A percentile compares a stretch with the other conserved stretches of the same genome.
Evolutionary conservation across 2,329 filamentous ascomycete genomes (phyloP).

Genomic region (Colletotrichum sp.): DNA sequence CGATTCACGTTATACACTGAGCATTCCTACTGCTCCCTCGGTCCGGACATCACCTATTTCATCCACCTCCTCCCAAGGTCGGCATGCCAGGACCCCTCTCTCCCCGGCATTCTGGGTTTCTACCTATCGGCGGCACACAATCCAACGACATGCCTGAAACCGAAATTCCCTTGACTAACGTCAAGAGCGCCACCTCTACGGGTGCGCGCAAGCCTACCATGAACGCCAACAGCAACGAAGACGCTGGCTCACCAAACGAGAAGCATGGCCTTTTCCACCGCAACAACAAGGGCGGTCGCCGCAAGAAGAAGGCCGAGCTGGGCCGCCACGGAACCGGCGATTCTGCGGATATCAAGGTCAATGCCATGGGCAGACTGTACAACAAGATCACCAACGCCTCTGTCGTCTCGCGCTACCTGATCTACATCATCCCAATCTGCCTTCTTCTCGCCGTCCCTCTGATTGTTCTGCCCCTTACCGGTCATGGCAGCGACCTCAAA

Average conservation of each 20-base stretch:
- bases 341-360: constrained; percentile 61
- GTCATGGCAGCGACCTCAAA: constrained; percentile 38
- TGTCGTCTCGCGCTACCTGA: constrained; percentile 67
- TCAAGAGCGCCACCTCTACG: constrained; percentile 60
- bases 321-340: constrained; percentile 50
- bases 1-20: neutral
- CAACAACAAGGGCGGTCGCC: constrained; percentile 52
- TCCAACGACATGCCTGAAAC: constrained; percentile 37
- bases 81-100: constrained; percentile 35
- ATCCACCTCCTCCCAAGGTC: neutral
- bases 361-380: constrained; percentile 70
- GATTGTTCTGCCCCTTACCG: constrained; percentile 56
- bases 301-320: constrained; percentile 51
- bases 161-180: constrained; percentile 60
- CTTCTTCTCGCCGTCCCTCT: constrained; percentile 67
- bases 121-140: constrained; percentile 40
- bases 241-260: constrained; percentile 39
- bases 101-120: constrained; percentile 47
- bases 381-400: constrained; percentile 68
- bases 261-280: constrained; percentile 51
- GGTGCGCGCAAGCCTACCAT: constrained; percentile 56
- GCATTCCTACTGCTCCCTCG: constrained; percentile 6
- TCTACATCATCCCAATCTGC: constrained; percentile 71
- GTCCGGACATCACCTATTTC: neutral
- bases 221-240: constrained; percentile 38